phyloP scores from a whole-genome alignment of 2,329 filamentous ascomycete genomes.

The Clarireedia monteithiana region DNA sequence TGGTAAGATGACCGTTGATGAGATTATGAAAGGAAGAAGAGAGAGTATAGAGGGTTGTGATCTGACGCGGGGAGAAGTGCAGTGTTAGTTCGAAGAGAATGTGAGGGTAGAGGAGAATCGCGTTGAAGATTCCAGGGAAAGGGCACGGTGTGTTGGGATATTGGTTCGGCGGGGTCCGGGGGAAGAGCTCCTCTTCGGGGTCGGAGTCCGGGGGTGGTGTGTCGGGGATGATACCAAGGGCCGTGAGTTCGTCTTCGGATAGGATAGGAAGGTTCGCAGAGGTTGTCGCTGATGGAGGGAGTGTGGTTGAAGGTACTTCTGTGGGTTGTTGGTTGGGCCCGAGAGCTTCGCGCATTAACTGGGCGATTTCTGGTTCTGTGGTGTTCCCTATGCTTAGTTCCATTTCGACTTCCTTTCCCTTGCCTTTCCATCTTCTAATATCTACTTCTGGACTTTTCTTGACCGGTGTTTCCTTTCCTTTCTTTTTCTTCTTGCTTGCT shows the following conservation, averaged over 20 bases:
- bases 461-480: background rate
- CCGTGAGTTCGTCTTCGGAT: background rate
- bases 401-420: background rate
- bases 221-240: background rate
- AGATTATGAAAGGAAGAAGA: background rate
- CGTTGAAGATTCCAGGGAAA: background rate
- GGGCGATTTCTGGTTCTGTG: background rate
- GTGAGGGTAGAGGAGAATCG: background rate
- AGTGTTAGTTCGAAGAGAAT: background rate
- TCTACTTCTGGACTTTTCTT: background rate
- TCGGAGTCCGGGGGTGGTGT: background rate
- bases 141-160: background rate
- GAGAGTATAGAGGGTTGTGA: background rate
- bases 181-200: background rate
- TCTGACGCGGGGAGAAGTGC: background rate
- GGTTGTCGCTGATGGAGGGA: too few species aligned
- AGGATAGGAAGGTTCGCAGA: too few species aligned
- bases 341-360: background rate
- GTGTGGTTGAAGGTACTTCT: too few species aligned
- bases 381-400: background rate
- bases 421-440: background rate
- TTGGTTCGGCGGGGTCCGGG: background rate
- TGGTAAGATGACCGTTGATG: constrained; percentile 17
- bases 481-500: background rate
- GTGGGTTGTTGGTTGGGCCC: too few species aligned